Evolutionary conservation across 2,329 filamentous ascomycete genomes (phyloP).

Genomic region (Neofusicoccum kwambonambiense): DNA sequence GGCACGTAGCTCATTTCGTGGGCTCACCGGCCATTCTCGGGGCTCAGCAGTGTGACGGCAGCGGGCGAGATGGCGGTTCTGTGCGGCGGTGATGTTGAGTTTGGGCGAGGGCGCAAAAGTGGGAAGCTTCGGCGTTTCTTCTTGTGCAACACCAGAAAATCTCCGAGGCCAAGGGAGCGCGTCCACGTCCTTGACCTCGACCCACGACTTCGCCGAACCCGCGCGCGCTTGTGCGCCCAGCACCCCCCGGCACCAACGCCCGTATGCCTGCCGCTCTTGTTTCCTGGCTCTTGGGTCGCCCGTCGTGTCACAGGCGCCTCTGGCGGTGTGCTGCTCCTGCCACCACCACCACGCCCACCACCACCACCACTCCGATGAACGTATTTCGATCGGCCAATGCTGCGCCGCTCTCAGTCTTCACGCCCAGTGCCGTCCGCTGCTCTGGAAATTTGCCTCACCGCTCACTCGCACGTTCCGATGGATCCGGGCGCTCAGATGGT

Average conservation of each 20-base stretch:
- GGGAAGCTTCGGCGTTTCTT: not conserved
- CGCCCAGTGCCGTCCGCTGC: not conserved
- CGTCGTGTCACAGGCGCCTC: not conserved
- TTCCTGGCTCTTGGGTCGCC: not conserved
- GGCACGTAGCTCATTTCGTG: not conserved
- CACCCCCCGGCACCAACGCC: not conserved
- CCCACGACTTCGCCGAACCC: not conserved
- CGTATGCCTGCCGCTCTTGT: not conserved
- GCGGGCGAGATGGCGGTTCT: not conserved
- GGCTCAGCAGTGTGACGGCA: not conserved
- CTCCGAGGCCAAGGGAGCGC: not conserved
- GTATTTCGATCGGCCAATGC: conserved; percentile 13
- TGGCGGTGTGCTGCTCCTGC: not conserved
- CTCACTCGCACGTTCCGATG: conserved; percentile 12
- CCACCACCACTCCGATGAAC: too few species aligned
- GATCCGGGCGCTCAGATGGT: not conserved
- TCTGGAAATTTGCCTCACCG: conserved; percentile 7
- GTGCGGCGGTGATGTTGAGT: not conserved
- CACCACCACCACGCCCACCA: not conserved
- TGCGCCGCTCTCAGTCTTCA: conserved; percentile 8
- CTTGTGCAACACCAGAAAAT: not conserved
- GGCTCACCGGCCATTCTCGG: not conserved
- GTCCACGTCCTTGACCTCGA: not conserved
- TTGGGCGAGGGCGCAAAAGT: not conserved
- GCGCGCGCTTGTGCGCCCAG: not conserved